Evolutionary conservation across 169 alveolate genomes (phyloP).

Genomic region (Toxoplasma gondii): DNA sequence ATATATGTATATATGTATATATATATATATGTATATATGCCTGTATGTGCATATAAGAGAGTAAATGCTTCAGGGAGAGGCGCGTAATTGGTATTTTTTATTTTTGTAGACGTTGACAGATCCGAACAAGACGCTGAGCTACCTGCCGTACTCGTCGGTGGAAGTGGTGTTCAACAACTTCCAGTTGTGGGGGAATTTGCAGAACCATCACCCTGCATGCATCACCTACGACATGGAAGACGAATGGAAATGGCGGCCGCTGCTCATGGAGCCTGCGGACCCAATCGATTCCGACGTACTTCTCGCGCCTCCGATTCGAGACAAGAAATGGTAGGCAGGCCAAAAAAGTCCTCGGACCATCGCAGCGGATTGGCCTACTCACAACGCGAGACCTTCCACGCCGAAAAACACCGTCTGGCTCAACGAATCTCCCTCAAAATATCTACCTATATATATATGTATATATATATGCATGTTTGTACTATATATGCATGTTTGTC

Average conservation of each 20-base stretch:
- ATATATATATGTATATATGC: no score
- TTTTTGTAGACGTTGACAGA: constrained; percentile 29
- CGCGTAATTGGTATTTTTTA: neutral
- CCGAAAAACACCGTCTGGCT: neutral
- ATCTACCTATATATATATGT: no score
- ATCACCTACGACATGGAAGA: constrained; percentile 73
- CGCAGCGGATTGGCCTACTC: no score
- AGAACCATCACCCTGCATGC: constrained; percentile 77
- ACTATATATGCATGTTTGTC: neutral
- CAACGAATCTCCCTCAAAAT: neutral
- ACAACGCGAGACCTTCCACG: no score
- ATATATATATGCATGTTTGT: neutral
- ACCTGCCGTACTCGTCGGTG: constrained; percentile 75
- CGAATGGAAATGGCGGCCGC: constrained; percentile 73
- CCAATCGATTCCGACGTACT: constrained; percentile 68
- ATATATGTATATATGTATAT: neutral
- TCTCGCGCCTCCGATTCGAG: constrained; percentile 62
- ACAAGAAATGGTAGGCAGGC: constrained; percentile 48
- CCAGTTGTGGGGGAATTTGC: constrained; percentile 78
- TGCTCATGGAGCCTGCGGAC: constrained; percentile 62
- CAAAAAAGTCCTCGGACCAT: no score
- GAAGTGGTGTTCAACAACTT: constrained; percentile 76
- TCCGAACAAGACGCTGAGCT: constrained; percentile 68
- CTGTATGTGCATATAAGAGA: neutral
- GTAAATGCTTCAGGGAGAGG: neutral